Evolutionary conservation across 768 basidiomycete genomes (phyloP).

Genomic region (Pseudohyphozyma bogoriensis): DNA sequence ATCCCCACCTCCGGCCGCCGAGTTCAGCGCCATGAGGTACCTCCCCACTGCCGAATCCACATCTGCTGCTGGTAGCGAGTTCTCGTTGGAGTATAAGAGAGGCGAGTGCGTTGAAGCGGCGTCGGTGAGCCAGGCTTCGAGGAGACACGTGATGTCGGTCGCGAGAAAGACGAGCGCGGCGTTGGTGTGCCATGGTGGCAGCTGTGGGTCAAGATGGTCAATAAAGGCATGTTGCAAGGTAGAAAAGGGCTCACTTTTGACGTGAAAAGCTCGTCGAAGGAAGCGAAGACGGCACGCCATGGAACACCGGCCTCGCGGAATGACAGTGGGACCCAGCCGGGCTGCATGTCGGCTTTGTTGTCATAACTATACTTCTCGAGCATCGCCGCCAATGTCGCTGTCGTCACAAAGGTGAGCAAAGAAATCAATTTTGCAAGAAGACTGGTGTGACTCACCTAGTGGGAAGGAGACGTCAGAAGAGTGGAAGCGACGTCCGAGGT

Average conservation of each 20-base stretch:
- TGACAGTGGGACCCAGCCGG: constrained; percentile 74
- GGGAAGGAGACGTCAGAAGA: constrained; percentile 87
- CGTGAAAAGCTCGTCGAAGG: constrained; percentile 75
- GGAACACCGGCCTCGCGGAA: constrained; percentile 73
- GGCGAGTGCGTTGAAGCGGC: constrained; percentile 11
- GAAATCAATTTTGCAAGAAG: neutral
- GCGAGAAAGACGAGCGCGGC: constrained; percentile 35
- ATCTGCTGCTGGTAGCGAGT: constrained; percentile 36
- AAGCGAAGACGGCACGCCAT: constrained; percentile 70
- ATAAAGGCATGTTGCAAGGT: neutral
- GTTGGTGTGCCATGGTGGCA: constrained; percentile 32
- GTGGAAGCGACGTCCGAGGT: constrained; percentile 74
- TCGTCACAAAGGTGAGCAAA: neutral
- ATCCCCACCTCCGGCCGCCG: neutral
- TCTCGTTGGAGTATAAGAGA: constrained; percentile 6
- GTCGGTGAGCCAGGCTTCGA: constrained; percentile 34
- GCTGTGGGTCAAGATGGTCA: neutral
- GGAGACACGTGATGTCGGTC: constrained; percentile 32
- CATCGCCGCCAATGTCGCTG: constrained; percentile 65
- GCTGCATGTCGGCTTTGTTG: constrained; percentile 50
- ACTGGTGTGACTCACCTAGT: constrained; percentile 49
- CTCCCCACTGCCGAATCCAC: constrained; percentile 29
- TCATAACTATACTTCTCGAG: constrained; percentile 64
- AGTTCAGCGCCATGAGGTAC: constrained; percentile 21
- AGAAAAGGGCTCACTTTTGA: constrained; percentile 53